Percentiles rank a stretch among this genome's conserved stretches.
Evolutionary conservation across 441 rosid genomes (phyloP).

Genomic region (Arabidopsis hybrid): DNA sequence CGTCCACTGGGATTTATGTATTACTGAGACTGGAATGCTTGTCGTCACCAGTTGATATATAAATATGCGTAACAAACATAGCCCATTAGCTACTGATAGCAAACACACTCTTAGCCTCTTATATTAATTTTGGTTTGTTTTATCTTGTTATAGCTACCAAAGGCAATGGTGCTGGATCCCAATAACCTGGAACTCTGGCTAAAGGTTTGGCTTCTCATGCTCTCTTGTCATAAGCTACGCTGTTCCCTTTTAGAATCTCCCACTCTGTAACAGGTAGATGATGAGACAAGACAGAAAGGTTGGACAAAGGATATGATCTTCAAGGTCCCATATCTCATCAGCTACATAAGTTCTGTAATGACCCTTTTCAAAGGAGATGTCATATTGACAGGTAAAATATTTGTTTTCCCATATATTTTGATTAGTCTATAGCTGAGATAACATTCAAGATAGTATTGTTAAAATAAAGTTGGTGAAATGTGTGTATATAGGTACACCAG

Average conservation of each 20-base stretch:
- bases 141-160: constrained; percentile 58
- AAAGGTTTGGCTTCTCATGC: constrained; percentile 55
- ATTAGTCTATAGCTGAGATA: neutral
- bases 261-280: constrained; percentile 62
- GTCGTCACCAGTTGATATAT: neutral
- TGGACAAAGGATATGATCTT: constrained; percentile 89
- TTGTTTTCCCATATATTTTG: neutral
- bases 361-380: constrained; percentile 89
- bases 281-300: constrained; percentile 78
- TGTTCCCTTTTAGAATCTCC: neutral
- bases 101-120: neutral
- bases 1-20: constrained; percentile 4
- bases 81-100: constrained; percentile 5
- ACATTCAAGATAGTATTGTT: neutral
- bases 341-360: constrained; percentile 88
- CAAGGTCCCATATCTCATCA: constrained; percentile 80
- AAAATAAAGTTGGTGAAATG: neutral
- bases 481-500: constrained; percentile 68
- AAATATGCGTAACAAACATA: too few species aligned
- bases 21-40: neutral
- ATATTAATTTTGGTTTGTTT: neutral
- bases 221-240: constrained; percentile 16
- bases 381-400: constrained; percentile 73
- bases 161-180: constrained; percentile 69
- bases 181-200: constrained; percentile 91